phyloP scores from a whole-genome alignment of 495 filamentous ascomycete species.

The Penicillium cataractarum region DNA sequence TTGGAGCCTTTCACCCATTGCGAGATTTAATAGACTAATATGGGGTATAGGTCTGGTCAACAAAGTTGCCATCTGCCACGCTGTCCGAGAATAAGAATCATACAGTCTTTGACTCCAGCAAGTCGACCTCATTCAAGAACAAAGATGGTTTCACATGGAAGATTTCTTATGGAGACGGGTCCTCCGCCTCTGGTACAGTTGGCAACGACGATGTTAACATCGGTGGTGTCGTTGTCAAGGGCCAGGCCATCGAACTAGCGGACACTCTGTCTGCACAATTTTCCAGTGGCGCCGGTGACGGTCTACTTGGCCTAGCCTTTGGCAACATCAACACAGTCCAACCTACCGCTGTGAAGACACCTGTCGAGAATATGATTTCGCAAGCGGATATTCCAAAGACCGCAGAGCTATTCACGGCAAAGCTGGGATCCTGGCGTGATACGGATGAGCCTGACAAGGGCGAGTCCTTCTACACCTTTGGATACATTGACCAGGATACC shows the following conservation, averaged over 20 bases:
- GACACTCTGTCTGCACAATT: slow-evolving; percentile 66
- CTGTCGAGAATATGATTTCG: slow-evolving; percentile 75
- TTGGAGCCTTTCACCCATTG: neutral
- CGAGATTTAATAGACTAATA: slow-evolving; percentile 5
- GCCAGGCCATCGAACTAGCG: slow-evolving; percentile 72
- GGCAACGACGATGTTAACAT: slow-evolving; percentile 70
- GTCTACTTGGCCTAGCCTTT: slow-evolving; percentile 74
- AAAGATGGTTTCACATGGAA: slow-evolving; percentile 59
- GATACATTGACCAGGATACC: slow-evolving; percentile 70
- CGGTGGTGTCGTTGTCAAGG: slow-evolving; percentile 68
- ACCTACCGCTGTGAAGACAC: slow-evolving; percentile 62
- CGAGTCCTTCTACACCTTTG: slow-evolving; percentile 78
- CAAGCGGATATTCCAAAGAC: slow-evolving; percentile 65
- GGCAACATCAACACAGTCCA: slow-evolving; percentile 71
- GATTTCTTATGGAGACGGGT: slow-evolving; percentile 76
- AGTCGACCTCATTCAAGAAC: slow-evolving; percentile 64
- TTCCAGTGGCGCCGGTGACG: slow-evolving; percentile 62
- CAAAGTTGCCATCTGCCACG: slow-evolving; percentile 48
- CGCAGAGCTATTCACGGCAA: slow-evolving; percentile 72
- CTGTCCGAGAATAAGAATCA: slow-evolving; percentile 44
- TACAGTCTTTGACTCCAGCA: slow-evolving; percentile 57
- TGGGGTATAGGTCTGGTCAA: slow-evolving; percentile 61
- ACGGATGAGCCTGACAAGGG: slow-evolving; percentile 55
- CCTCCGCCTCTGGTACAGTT: slow-evolving; percentile 69
- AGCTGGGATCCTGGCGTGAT: slow-evolving; percentile 68